These are phyloP conservation scores for Toxicodendron radicans DNA, from an alignment of 345 rosid genomes.

Conservation along the genomic window DNA sequence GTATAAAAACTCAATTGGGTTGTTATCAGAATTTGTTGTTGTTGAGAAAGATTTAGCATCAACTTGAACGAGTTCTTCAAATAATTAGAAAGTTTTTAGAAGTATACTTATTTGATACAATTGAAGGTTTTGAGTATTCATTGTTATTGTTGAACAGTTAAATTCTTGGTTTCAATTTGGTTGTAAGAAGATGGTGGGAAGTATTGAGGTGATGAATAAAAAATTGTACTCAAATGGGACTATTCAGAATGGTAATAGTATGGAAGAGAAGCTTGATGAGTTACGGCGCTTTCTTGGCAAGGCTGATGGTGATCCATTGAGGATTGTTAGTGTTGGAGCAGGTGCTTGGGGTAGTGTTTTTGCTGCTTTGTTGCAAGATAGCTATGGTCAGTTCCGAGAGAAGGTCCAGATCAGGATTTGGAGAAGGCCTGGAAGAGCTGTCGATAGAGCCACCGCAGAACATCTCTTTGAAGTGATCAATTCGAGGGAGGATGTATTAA, in stretches of 20 bases:
- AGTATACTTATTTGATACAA: neutral
- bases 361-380: conserved; percentile 71
- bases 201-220: conserved; percentile 32
- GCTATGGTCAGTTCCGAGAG: conserved; percentile 65
- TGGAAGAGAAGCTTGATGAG: conserved; percentile 73
- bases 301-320: conserved; percentile 62
- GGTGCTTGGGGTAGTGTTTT: conserved; percentile 95
- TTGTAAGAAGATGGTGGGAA: conserved; percentile 57
- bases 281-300: conserved; percentile 54
- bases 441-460: conserved; percentile 70
- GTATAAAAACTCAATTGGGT: conserved; percentile 24
- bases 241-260: conserved; percentile 42
- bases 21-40: conserved; percentile 12
- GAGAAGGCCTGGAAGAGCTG: conserved; percentile 70
- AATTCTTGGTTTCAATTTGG: conserved; percentile 12
- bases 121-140: conserved; percentile 15
- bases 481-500: conserved; percentile 69
- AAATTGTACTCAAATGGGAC: conserved; percentile 42
- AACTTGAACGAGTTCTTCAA: neutral
- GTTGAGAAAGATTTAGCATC: conserved; percentile 4
- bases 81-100: neutral
- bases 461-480: conserved; percentile 82
- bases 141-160: conserved; percentile 16
- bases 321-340: conserved; percentile 79
- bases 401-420: conserved; percentile 75